These are phyloP conservation scores for Calonectria leucothoes DNA, from an alignment of 2,329 filamentous ascomycete genomes.

Conservation along the genomic window DNA sequence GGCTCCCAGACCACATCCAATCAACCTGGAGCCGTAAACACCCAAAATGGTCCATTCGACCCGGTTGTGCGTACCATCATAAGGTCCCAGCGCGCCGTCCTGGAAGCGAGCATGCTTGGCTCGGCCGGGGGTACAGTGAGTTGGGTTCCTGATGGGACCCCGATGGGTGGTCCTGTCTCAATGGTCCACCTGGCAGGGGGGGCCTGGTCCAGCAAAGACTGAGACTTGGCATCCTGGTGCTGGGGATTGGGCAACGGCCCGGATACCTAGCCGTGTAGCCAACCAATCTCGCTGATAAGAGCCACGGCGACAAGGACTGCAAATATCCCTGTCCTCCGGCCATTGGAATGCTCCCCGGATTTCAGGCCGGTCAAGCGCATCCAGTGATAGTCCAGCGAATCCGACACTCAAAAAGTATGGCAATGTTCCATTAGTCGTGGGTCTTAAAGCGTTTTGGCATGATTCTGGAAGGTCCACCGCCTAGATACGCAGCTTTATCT, in stretches of 20 bases:
- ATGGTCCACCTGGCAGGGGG: slow-evolving; percentile 24
- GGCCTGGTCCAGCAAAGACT: slow-evolving; percentile 26
- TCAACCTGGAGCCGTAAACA: slow-evolving; percentile 30
- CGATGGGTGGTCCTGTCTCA: slow-evolving; percentile 36
- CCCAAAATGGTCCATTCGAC: slow-evolving; percentile 31
- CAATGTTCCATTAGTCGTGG: slow-evolving; percentile 28
- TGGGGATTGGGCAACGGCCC: slow-evolving; percentile 48
- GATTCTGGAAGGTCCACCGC: slow-evolving; percentile 47
- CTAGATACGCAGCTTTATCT: slow-evolving; percentile 33
- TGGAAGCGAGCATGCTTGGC: slow-evolving; percentile 42
- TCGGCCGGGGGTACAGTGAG: slow-evolving; percentile 29
- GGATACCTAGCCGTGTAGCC: slow-evolving; percentile 50
- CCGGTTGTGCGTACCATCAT: slow-evolving; percentile 31
- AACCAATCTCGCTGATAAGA: slow-evolving; percentile 44
- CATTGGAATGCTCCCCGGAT: slow-evolving; percentile 48
- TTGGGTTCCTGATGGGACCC: slow-evolving; percentile 33
- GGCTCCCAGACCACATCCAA: slow-evolving; percentile 26
- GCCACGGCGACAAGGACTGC: slow-evolving; percentile 42
- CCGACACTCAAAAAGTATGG: slow-evolving; percentile 13
- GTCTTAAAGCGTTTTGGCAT: slow-evolving; percentile 40
- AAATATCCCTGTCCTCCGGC: slow-evolving; percentile 41
- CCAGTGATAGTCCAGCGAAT: slow-evolving; percentile 31
- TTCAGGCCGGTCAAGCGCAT: slow-evolving; percentile 41
- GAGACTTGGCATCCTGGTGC: slow-evolving; percentile 34
- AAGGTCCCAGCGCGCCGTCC: slow-evolving; percentile 40